These are phyloP conservation scores for Auricularia heimuer DNA, from an alignment of 768 basidiomycete genomes.

Conservation along the genomic window DNA sequence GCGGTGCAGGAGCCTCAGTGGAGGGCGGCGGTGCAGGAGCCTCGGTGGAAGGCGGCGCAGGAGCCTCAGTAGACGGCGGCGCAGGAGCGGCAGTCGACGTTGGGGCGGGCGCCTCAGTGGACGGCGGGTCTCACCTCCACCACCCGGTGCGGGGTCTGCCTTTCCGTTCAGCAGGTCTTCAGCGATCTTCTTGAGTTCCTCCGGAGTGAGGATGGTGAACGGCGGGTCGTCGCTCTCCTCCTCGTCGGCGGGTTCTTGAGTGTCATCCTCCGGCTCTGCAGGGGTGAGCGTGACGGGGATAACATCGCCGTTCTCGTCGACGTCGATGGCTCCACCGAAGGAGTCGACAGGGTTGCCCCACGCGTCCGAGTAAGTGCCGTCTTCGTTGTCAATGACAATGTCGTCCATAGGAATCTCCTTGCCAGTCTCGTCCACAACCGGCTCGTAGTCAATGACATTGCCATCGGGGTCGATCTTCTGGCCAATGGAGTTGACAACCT, in stretches of 20 bases:
- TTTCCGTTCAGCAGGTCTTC: background rate
- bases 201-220: background rate
- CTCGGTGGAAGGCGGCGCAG: too few species aligned
- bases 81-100: too few species aligned
- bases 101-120: too few species aligned
- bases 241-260: background rate
- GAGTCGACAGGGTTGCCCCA: background rate
- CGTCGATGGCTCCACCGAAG: background rate
- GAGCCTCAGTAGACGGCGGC: too few species aligned
- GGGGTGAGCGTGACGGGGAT: background rate
- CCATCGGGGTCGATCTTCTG: background rate
- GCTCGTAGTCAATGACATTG: constrained; percentile 3
- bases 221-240: background rate
- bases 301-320: background rate
- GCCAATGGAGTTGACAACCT: background rate
- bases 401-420: background rate
- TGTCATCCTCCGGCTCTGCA: background rate
- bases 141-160: too few species aligned
- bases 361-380: background rate
- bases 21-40: too few species aligned
- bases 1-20: too few species aligned
- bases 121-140: too few species aligned
- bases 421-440: background rate
- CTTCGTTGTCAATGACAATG: background rate
- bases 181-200: background rate